Evolutionary conservation across 108 stramenopile genomes (phyloP).

Genomic region (Cyclotella atomus): DNA sequence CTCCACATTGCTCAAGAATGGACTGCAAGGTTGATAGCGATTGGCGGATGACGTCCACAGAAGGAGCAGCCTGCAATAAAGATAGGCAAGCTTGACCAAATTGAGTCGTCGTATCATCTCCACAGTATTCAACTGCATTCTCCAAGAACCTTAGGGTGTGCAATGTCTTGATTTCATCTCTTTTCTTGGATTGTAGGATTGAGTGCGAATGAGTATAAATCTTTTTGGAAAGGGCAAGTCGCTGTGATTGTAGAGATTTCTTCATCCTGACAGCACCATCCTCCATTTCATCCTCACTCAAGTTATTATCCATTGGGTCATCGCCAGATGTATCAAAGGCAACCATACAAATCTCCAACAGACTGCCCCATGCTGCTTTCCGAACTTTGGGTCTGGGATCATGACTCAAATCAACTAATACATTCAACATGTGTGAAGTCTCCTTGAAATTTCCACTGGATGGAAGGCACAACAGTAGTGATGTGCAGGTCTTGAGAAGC

Average conservation of each 20-base stretch:
- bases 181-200: conserved; percentile 6
- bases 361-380: conserved; percentile 51
- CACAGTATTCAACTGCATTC: conserved; percentile 38
- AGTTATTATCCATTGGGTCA: no score
- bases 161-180: not conserved
- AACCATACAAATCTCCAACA: conserved; percentile 53
- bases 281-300: not conserved
- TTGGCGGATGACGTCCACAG: no score
- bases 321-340: conserved; percentile 13
- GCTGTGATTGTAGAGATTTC: no score
- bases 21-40: no score
- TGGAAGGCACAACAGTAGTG: conserved; percentile 29
- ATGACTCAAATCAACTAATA: conserved; percentile 49
- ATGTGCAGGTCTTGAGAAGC: conserved; percentile 29
- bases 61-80: conserved; percentile 38
- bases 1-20: no score
- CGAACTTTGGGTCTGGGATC: conserved; percentile 63
- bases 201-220: conserved; percentile 42
- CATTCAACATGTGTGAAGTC: conserved; percentile 49
- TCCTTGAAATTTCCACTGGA: no score
- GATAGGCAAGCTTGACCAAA: conserved; percentile 58
- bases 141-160: conserved; percentile 42
- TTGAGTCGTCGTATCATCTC: conserved; percentile 50
- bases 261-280: not conserved
- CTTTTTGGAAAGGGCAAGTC: conserved; percentile 18